Base-by-base conservation (phyloP, 2,329 filamentous ascomycete genomes). In the Talaromyces verruculosus region DNA sequence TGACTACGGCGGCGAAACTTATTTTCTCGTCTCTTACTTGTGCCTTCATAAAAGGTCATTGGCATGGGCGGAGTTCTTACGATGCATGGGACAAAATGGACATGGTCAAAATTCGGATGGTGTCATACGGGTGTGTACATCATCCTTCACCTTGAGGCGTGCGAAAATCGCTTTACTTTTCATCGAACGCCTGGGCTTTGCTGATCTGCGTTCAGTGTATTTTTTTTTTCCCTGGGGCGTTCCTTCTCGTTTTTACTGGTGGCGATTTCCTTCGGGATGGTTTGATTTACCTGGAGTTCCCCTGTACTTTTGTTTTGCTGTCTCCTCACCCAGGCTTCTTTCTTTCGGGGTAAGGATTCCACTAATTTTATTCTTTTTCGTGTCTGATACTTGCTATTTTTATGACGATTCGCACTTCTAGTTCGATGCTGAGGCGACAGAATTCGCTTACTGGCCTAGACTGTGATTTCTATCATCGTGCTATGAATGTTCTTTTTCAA, bases 1-100 rank as follows among this genome's bases (percentile, higher is more conserved):
- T 51, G 60, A 47, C 39, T 63, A 69, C 53, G 66, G 64, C 22
- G 63, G 66, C 51, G 66, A 65, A 66, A 63, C 66, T 69, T 70
- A 28, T 65, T 61, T 68, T 68, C 68, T 68, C 68, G 63, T 69
- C 64, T 65, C 66, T 69, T 69, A 70, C 69, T 71, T 70, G 66
- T 69, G 67, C 66, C 69, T 67, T 68, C 43, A 66, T 65, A 63
- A 64, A 69, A 71, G 70, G 68, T 67, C 69, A 71, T 66, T 73
- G 76, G 75, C 76, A 78, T 77, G 74, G 75, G 68, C 72, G 73
- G 76, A 67, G 75, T 78, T 75, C 76, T 78, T 69, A 77, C 73
- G 75, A 78, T 77, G 71, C 73, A 73, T 75, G 72, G 75, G 76
- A 70, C 69, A 76, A 77, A 76, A 74, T 70, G 73, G 71, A 75